Conservation (phyloP, 2,329 filamentous ascomycete genomes). For the Stagonosporopsis vannaccii region DNA sequence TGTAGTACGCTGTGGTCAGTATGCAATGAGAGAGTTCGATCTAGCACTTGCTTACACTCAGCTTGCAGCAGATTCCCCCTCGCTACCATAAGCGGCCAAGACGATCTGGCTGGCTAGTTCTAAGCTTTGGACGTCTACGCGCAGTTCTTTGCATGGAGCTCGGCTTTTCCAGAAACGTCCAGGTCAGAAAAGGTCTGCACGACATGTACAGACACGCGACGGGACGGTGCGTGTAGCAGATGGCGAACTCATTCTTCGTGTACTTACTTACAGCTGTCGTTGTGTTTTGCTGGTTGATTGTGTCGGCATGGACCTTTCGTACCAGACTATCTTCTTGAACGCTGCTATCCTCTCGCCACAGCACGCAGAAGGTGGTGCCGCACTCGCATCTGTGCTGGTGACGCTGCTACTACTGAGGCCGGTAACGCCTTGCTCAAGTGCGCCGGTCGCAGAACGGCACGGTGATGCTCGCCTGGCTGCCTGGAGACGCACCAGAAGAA, state of each 20-base stretch:
- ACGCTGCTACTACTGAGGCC: slow-evolving; percentile 16
- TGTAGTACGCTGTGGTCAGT: not conserved
- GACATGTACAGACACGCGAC: not conserved
- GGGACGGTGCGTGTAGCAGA: not conserved
- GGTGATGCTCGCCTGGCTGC: slow-evolving; percentile 62
- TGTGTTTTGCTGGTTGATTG: slow-evolving; percentile 31
- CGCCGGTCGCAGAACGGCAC: slow-evolving; percentile 52
- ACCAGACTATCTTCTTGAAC: slow-evolving; percentile 43
- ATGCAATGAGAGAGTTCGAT: not conserved
- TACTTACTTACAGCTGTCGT: not conserved
- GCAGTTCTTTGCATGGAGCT: not conserved
- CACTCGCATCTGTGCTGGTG: too few relatives aligned
- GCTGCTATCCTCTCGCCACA: slow-evolving; percentile 39
- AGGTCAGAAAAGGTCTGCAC: not conserved
- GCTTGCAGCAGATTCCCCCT: not conserved
- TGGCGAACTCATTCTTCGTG: not conserved
- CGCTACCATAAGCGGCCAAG: not conserved
- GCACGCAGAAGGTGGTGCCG: not conserved
- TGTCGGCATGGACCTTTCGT: slow-evolving; percentile 44
- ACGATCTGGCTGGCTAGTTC: not conserved
- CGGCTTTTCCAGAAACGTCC: not conserved
- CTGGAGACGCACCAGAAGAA: slow-evolving; percentile 63
- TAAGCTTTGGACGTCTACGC: not conserved
- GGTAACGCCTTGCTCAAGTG: slow-evolving; percentile 55
- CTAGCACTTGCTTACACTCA: not conserved